Percentiles rank a stretch among this genome's conserved stretches.
These are phyloP conservation scores for Monosporozyma aquatica DNA, from an alignment of 805 yeast species.

Conservation along the genomic window DNA sequence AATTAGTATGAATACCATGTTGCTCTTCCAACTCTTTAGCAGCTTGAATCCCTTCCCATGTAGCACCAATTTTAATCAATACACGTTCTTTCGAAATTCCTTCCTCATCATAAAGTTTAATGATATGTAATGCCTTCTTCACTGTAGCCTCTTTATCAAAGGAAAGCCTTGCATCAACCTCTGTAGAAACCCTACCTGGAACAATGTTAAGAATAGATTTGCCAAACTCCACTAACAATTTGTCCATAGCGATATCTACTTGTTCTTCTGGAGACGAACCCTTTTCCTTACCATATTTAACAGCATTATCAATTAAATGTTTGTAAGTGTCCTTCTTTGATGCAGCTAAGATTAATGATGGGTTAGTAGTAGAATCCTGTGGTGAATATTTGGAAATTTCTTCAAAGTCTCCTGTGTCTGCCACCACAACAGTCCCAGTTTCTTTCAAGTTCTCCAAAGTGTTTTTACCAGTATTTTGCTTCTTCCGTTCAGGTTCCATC, in stretches of 20 bases:
- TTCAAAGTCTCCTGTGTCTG: slow-evolving; percentile 98
- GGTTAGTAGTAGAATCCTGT: slow-evolving; percentile 99
- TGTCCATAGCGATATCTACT: slow-evolving; percentile 79
- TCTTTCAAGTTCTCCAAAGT: slow-evolving; percentile 91
- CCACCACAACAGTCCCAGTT: slow-evolving; percentile 91
- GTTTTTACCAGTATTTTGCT: slow-evolving; percentile 36
- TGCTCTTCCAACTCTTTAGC: slow-evolving; percentile 89
- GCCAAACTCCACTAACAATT: slow-evolving; percentile 93
- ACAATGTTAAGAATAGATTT: slow-evolving; percentile 84
- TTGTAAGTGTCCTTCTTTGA: slow-evolving; percentile 85
- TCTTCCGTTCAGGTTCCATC: slow-evolving; percentile 25
- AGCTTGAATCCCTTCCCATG: slow-evolving; percentile 99
- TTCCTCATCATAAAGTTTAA: slow-evolving; percentile 70
- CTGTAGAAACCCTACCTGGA: slow-evolving; percentile 99
- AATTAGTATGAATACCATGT: slow-evolving; percentile 86
- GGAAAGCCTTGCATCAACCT: slow-evolving; percentile 96
- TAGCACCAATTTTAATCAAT: slow-evolving; percentile 92
- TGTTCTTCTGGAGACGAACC: slow-evolving; percentile 46
- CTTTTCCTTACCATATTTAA: slow-evolving; percentile 67
- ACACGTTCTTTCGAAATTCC: slow-evolving; percentile 87
- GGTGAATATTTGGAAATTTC: slow-evolving; percentile 96
- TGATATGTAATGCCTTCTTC: slow-evolving; percentile 87
- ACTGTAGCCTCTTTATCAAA: slow-evolving; percentile 91
- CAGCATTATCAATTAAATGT: slow-evolving; percentile 81
- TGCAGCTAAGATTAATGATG: slow-evolving; percentile 94